Percentiles rank a stretch among this genome's conserved stretches.
phyloP scores from a whole-genome alignment of 306 rosid species.

The Alnus glutinosa region DNA sequence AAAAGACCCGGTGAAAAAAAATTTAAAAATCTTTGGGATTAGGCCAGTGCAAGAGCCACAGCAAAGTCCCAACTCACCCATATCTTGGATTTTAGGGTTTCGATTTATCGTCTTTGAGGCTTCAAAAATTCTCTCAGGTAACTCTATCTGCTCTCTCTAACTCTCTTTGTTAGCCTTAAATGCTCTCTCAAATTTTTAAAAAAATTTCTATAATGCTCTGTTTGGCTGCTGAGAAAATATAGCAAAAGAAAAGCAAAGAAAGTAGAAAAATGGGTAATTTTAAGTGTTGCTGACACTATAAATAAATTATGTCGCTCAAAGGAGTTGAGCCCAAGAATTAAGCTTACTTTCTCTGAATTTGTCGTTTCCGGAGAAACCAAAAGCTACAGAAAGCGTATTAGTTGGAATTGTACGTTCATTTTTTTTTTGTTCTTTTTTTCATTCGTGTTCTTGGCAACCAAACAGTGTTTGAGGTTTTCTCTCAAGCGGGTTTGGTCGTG shows the following conservation, averaged over 20 bases:
- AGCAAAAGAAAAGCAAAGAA: not conserved
- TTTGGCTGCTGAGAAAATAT: conserved; percentile 33
- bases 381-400: not conserved
- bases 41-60: conserved; percentile 10
- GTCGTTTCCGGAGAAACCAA: not conserved
- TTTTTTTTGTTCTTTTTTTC: not conserved
- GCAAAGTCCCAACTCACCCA: not conserved
- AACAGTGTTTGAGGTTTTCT: conserved; percentile 16
- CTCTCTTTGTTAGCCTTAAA: not conserved
- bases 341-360: conserved; percentile 24
- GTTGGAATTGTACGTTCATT: conserved; percentile 5
- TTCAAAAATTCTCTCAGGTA: conserved; percentile 30
- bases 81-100: conserved; percentile 31
- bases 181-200: not conserved
- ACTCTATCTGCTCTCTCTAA: conserved; percentile 17
- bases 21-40: conserved; percentile 6
- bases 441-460: conserved; percentile 13
- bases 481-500: conserved; percentile 1
- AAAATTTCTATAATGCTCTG: conserved; percentile 3
- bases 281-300: not conserved
- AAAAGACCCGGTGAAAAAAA: not conserved
- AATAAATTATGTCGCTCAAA: conserved; percentile 3
- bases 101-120: conserved; percentile 12
- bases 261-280: not conserved
- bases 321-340: not conserved